These are phyloP conservation scores for Pseudonitzschia delicatissima DNA, from an alignment of 108 stramenopile genomes.

Conservation along the genomic window DNA sequence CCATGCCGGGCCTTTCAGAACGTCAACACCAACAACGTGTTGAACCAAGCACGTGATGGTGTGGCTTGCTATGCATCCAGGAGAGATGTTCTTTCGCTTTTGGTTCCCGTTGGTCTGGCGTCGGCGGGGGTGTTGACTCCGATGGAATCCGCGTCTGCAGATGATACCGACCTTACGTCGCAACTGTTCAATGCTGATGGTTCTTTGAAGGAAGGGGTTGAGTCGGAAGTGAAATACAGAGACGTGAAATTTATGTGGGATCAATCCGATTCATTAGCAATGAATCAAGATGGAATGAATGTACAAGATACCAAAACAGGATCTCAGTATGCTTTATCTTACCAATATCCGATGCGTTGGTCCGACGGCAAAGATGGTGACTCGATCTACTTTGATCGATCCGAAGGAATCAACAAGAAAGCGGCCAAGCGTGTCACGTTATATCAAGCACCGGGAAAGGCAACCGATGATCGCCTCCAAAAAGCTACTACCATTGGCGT, in stretches of 20 bases:
- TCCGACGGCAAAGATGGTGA: constrained; percentile 40
- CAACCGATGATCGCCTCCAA: constrained; percentile 37
- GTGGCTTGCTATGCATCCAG: constrained; percentile 4
- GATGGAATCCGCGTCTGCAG: background rate
- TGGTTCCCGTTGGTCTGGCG: background rate
- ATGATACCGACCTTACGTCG: constrained; percentile 45
- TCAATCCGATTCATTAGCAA: constrained; percentile 24
- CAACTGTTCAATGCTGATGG: constrained; percentile 76
- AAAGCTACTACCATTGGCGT: constrained; percentile 74
- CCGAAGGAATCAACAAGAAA: constrained; percentile 58
- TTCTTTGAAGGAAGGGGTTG: constrained; percentile 52
- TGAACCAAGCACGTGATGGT: background rate
- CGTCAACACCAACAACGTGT: background rate
- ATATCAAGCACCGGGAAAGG: constrained; percentile 49
- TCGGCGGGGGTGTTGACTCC: constrained; percentile 1
- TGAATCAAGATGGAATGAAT: constrained; percentile 46
- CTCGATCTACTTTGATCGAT: constrained; percentile 51
- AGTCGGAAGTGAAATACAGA: constrained; percentile 55
- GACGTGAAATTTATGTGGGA: constrained; percentile 43
- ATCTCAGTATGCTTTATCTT: constrained; percentile 35
- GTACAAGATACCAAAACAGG: constrained; percentile 15
- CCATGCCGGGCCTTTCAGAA: background rate
- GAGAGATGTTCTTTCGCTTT: constrained; percentile 5
- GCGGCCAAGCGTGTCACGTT: constrained; percentile 69
- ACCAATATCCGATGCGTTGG: constrained; percentile 75